These are phyloP conservation scores for Rosellinia necatrix DNA, from an alignment of 2,329 filamentous ascomycete genomes.

Conservation along the genomic window DNA sequence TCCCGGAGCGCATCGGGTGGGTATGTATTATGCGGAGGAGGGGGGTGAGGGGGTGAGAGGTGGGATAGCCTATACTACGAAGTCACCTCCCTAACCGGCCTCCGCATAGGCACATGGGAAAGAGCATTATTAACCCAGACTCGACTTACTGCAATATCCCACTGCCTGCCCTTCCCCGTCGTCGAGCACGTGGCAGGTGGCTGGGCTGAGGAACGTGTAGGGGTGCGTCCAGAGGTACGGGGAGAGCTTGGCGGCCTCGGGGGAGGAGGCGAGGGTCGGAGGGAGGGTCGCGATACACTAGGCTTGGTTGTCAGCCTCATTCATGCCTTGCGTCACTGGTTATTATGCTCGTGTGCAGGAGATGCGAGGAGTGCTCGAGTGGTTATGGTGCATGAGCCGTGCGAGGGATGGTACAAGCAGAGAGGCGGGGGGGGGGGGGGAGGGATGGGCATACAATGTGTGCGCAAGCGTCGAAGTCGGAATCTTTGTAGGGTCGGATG, in stretches of 20 bases:
- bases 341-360: no score
- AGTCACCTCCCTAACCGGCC: background rate
- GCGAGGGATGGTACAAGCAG: background rate
- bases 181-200: slow-evolving; percentile 54
- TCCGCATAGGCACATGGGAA: background rate
- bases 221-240: slow-evolving; percentile 59
- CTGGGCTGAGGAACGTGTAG: slow-evolving; percentile 52
- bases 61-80: background rate
- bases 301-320: slow-evolving; percentile 3
- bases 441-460: slow-evolving; percentile 44
- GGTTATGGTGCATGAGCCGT: no score
- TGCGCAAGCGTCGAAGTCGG: slow-evolving; percentile 48
- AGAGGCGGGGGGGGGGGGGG: background rate
- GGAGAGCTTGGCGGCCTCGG: slow-evolving; percentile 44
- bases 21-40: no score
- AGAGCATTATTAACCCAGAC: background rate
- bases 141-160: slow-evolving; percentile 55
- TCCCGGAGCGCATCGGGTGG: no score
- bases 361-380: no score
- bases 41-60: no score
- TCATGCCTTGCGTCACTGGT: background rate
- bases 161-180: slow-evolving; percentile 50
- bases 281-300: slow-evolving; percentile 56
- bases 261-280: slow-evolving; percentile 45
- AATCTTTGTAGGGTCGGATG: slow-evolving; percentile 47